Base-by-base conservation (phyloP, 148 eudicot genomes). In the Polygonum maritimum region DNA sequence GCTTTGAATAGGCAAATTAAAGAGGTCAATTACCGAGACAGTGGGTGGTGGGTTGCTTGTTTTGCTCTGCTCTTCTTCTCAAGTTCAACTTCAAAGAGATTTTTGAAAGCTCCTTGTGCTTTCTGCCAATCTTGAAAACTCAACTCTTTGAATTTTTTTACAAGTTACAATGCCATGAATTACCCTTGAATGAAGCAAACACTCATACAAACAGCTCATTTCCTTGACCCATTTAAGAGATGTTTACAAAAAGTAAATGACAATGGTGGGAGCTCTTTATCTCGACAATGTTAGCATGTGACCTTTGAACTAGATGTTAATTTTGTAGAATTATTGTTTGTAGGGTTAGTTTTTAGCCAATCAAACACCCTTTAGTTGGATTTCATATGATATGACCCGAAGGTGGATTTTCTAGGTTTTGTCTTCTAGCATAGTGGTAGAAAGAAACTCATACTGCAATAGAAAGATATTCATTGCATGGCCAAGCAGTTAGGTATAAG, bases 1-100 rank as follows among this genome's bases (percentile, higher is more conserved):
- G 71, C 39, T 62, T 62, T 62, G 39, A 62, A 62, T 26, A 65
- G 71, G 41, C 9, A 65, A 36, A 33, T 26, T 26, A 26, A 26
- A 26, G 31, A 26, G 31, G 31, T 65, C 71, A 67, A 15, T 67
- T 67, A 67, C 71, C 71, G 71, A 67, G 71, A 67, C 16, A 60
- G 31, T 54, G 60, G 60, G 22, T 54, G 31, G 31, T 54, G 60
- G 60, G 22, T 54, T 54, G 60, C 60, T 49, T 49, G 55, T 16
- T 49, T 49, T 44, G 47, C n/a, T 16, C 19, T 54, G 60, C 60
- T 15, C 33, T 19, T 62, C 18, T 62, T 62, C 38, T 62, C 38
- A 54, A 8, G 19, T 54, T 54, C 26, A 60, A 60, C 36, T 60
- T 60, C 22, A 54, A 54, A 16, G 58, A 54, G 58, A 54, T 54